A percentile compares a stretch with the other conserved stretches of the same genome.
phyloP scores from a whole-genome alignment of 306 rosid species.

The Nissolia schottii region DNA sequence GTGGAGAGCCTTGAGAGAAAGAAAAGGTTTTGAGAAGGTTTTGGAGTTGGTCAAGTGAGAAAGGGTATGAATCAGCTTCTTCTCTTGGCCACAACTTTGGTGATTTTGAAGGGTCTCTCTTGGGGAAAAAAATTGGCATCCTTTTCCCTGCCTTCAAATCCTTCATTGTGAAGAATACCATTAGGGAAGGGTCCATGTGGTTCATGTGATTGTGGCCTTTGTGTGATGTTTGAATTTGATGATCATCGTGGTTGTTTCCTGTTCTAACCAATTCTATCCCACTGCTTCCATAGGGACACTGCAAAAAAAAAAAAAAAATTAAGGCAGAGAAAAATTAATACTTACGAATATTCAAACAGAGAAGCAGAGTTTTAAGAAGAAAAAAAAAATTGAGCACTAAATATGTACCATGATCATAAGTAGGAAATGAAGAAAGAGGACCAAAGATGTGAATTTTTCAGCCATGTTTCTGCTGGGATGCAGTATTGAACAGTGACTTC shows the following conservation, averaged over 20 bases:
- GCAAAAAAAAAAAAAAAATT: too few relatives aligned
- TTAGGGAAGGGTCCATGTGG: conserved; percentile 45
- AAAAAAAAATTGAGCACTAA: neutral
- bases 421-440: conserved; percentile 33
- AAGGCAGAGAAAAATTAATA: too few relatives aligned
- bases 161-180: conserved; percentile 59
- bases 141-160: conserved; percentile 52
- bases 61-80: conserved; percentile 55
- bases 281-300: conserved; percentile 30
- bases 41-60: conserved; percentile 47
- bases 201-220: conserved; percentile 18
- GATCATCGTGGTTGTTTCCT: neutral
- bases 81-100: conserved; percentile 49
- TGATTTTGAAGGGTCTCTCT: conserved; percentile 53
- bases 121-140: conserved; percentile 60
- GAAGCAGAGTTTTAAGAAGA: neutral
- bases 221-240: neutral
- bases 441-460: conserved; percentile 4
- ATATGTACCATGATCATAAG: conserved; percentile 28
- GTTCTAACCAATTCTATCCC: conserved; percentile 18
- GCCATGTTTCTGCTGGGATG: conserved; percentile 35
- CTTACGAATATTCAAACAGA: neutral
- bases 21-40: conserved; percentile 47
- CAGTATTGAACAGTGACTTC: neutral
- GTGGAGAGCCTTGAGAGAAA: conserved; percentile 48